Conservation (phyloP, 768 basidiomycete genomes). For the Tephrocybe sp. region DNA sequence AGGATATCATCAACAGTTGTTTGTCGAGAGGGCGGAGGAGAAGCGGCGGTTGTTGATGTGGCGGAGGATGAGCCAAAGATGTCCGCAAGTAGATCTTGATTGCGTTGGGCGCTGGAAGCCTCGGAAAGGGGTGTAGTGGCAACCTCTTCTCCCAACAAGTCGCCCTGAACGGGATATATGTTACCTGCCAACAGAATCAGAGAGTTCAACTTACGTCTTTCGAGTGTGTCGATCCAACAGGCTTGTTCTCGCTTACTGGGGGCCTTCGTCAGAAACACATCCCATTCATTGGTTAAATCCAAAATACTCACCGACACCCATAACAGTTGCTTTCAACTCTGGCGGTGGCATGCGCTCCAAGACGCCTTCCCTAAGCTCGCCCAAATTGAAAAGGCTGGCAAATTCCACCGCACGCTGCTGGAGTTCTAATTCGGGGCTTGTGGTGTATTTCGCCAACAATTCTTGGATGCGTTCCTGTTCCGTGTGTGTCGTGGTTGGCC, state of each 20-base stretch:
- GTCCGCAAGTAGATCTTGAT: constrained; percentile 88
- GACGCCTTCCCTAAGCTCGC: constrained; percentile 79
- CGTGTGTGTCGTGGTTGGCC: constrained; percentile 59
- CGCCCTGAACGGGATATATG: constrained; percentile 40
- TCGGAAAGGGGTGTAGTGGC: constrained; percentile 38
- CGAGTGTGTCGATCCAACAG: constrained; percentile 86
- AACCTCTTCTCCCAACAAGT: constrained; percentile 83
- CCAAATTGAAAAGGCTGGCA: constrained; percentile 77
- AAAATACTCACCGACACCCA: constrained; percentile 74
- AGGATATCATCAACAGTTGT: constrained; percentile 87
- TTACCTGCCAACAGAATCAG: constrained; percentile 5
- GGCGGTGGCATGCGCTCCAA: constrained; percentile 99
- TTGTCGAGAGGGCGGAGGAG: constrained; percentile 48
- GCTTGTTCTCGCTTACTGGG: constrained; percentile 91
- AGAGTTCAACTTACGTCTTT: constrained; percentile 56
- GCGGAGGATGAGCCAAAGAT: constrained; percentile 74
- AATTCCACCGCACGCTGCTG: constrained; percentile 98
- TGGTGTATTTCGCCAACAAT: constrained; percentile 77
- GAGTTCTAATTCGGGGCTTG: constrained; percentile 89
- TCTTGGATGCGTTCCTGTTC: constrained; percentile 82
- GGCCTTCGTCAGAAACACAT: background rate
- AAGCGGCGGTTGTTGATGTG: constrained; percentile 33
- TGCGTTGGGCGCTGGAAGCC: constrained; percentile 49
- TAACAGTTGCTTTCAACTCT: constrained; percentile 94
- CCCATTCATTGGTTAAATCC: background rate